Evolutionary conservation across 2,329 filamentous ascomycete genomes (phyloP).

Genomic region (Grosmannia clavigera): DNA sequence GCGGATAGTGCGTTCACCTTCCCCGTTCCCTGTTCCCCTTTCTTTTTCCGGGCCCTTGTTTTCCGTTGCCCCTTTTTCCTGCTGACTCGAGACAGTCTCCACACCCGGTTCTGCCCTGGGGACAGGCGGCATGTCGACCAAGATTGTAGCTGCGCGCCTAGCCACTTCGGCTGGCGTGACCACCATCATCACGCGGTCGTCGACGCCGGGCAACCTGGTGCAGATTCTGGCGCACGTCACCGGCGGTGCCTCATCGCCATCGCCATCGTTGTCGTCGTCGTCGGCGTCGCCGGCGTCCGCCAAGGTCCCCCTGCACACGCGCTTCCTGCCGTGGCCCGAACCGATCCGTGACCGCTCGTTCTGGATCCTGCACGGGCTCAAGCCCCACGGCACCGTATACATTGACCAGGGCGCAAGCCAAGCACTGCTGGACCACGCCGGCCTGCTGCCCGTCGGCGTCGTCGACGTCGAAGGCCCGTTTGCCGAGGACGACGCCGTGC

Average conservation of each 20-base stretch:
- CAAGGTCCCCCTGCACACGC: constrained; percentile 66
- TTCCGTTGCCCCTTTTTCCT: no score
- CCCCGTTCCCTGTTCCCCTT: background rate
- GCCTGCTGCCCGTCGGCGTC: constrained; percentile 81
- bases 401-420: constrained; percentile 82
- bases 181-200: constrained; percentile 87
- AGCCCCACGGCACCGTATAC: constrained; percentile 80
- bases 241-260: constrained; percentile 6
- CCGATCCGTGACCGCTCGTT: constrained; percentile 91
- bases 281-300: constrained; percentile 12
- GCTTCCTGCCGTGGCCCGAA: constrained; percentile 73
- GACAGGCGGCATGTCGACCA: constrained; percentile 95
- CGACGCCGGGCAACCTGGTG: constrained; percentile 83
- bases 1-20: constrained; percentile 52
- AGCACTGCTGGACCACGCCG: constrained; percentile 72
- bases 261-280: background rate
- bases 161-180: constrained; percentile 92
- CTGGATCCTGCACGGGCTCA: constrained; percentile 89
- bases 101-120: constrained; percentile 79
- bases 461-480: constrained; percentile 83
- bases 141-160: constrained; percentile 84
- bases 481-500: constrained; percentile 83
- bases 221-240: constrained; percentile 68
- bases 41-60: background rate
- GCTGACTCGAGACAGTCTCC: constrained; percentile 45